Evolutionary conservation across 2,329 filamentous ascomycete species (phyloP), one percentile per base, ranked within the genome.

Genomic region (Blastomyces emzantsi): DNA sequence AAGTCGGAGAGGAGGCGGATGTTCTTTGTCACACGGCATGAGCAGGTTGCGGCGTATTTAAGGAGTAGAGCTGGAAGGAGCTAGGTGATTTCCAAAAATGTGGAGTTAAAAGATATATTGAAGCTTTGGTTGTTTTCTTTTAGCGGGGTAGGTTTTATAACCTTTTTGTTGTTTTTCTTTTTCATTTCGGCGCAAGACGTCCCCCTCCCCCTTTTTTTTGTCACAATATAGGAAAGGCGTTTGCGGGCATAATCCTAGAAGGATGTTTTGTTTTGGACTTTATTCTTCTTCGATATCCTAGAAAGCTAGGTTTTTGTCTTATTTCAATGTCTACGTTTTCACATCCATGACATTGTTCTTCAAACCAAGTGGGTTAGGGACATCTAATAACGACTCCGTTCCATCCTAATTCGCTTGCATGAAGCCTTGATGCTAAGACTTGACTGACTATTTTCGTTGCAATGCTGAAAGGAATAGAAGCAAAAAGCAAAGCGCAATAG

Each of bases 11-110:
- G 81, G 62, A 88, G 87, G 73, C 84, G 87, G 66, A 88, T 90
- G 81, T 96, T 99, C 77, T 99, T 99, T 74, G 92, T 95, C 7
- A 95, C 86, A 64, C 88, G 92, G 72, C 85, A 94, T 71, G 92
- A 97, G 74, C 92, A 96, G 78, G 87, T 99, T 66, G 83, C 87
- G 64, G 86, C 88, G 65, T 97, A 90, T 74, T 81, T 96, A 67
- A 87, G 86, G 71, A 86, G 83, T 68, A 81, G 83, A 64, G 87
- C 85, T 73, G 81, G 80, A 70, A 77, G 72, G 64, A 71, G 70
- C 65, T 66, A 63, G 58, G 51, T 61, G 5, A 57, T 41, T 22
- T 28, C 13, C 49, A 2, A 54, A 54, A 39, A 36, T 54, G 45
- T 5, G 45, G 55, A 41, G 1, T 43, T 61, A 28, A 28, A 52